phyloP scores from a whole-genome alignment of 129 eudicot genomes.

The Smallanthus sonchifolius region DNA sequence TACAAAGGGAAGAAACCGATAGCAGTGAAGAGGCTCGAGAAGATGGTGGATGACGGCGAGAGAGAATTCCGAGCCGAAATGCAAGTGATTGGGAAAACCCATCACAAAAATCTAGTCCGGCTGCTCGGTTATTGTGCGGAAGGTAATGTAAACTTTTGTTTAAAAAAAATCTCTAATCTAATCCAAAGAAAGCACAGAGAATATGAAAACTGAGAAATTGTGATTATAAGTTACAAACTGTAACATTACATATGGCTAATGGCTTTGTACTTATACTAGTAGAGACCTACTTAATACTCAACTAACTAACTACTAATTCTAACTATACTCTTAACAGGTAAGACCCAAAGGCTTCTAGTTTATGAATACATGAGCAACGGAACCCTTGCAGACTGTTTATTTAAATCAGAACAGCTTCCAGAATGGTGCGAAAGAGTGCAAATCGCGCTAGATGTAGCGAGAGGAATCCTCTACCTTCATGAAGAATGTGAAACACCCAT shows the following conservation, averaged over 20 bases:
- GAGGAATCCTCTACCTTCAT: not conserved
- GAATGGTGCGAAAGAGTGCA: not conserved
- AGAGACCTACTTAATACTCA: not conserved
- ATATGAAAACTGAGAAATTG: not conserved
- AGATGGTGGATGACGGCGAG: not conserved
- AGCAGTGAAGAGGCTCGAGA: conserved; percentile 32
- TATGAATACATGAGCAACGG: conserved; percentile 2
- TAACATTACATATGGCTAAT: not conserved
- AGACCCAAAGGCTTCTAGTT: conserved; percentile 1
- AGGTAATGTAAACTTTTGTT: not conserved
- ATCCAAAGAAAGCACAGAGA: too few species aligned
- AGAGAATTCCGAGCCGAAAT: not conserved
- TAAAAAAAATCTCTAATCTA: too few species aligned
- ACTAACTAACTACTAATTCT: not conserved
- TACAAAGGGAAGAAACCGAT: conserved; percentile 30
- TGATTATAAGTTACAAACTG: not conserved
- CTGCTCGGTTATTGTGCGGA: not conserved
- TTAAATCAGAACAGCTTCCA: not conserved
- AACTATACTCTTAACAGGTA: not conserved
- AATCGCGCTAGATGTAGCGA: not conserved
- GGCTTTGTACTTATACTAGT: not conserved
- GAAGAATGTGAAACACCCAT: conserved; percentile 1
- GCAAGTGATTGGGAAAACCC: conserved; percentile 3
- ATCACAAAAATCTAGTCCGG: not conserved
- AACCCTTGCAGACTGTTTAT: not conserved